Conservation (phyloP, 2,329 filamentous ascomycete species). For the Fusarium ramigenum region DNA sequence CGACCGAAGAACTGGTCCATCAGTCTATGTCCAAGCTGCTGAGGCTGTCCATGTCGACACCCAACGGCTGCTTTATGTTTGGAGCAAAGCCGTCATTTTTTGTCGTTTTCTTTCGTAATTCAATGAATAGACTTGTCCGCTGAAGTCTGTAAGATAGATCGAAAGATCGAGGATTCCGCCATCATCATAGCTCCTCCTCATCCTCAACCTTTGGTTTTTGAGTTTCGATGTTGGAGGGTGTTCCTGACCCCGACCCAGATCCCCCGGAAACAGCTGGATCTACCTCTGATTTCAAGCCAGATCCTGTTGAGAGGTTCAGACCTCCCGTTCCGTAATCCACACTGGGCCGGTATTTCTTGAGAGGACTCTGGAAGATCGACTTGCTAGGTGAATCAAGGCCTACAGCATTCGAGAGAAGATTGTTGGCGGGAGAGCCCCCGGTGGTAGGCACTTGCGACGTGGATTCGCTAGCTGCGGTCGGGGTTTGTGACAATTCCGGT, state of each 20-base stretch:
- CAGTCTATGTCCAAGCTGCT: conserved; percentile 33
- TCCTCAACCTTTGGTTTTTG: conserved; percentile 45
- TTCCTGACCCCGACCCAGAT: conserved; percentile 31
- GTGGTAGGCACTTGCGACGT: conserved; percentile 30
- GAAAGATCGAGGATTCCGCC: not conserved
- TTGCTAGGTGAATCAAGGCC: conserved; percentile 46
- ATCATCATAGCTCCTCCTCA: conserved; percentile 53
- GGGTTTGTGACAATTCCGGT: conserved; percentile 48
- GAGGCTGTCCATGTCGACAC: conserved; percentile 18
- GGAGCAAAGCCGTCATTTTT: conserved; percentile 1
- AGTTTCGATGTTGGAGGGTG: conserved; percentile 33
- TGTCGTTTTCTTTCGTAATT: conserved; percentile 15
- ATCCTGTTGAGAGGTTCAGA: conserved; percentile 42
- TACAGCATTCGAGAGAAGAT: conserved; percentile 14
- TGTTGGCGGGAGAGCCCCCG: conserved; percentile 27
- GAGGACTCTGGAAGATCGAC: conserved; percentile 70
- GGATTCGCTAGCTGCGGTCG: conserved; percentile 57
- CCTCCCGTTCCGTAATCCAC: conserved; percentile 43
- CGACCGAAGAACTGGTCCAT: conserved; percentile 5
- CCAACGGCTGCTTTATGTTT: conserved; percentile 7
- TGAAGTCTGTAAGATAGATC: not conserved
- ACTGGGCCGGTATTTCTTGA: conserved; percentile 79
- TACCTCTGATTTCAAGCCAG: conserved; percentile 49
- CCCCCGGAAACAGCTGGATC: conserved; percentile 43
- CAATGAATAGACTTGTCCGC: not conserved